Evolutionary conservation across 495 filamentous ascomycete genomes (phyloP).

Genomic region (Annulohypoxylon nitens): DNA sequence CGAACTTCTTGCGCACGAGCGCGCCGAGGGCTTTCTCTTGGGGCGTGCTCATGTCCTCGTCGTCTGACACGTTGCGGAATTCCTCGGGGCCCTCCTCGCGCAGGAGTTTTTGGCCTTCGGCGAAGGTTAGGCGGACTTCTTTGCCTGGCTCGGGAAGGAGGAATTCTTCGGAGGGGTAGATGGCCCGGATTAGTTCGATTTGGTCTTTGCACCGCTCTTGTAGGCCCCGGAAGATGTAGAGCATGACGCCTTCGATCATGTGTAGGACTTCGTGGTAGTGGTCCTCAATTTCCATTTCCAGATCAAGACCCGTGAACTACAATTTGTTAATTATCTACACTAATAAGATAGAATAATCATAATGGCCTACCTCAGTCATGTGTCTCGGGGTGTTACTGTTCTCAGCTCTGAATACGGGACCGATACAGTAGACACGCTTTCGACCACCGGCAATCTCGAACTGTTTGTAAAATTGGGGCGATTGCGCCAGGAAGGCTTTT

Average conservation of each 20-base stretch:
- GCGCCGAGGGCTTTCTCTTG: slow-evolving; percentile 92
- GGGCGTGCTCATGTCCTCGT: slow-evolving; percentile 84
- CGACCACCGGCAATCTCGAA: slow-evolving; percentile 94
- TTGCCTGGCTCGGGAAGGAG: slow-evolving; percentile 73
- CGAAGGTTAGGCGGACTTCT: slow-evolving; percentile 85
- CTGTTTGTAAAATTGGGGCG: slow-evolving; percentile 95
- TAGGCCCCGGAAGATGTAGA: slow-evolving; percentile 87
- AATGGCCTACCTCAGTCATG: slow-evolving; percentile 77
- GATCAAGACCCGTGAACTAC: slow-evolving; percentile 92
- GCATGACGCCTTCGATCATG: slow-evolving; percentile 84
- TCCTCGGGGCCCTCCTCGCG: slow-evolving; percentile 83
- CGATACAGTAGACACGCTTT: slow-evolving; percentile 89
- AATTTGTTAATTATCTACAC: slow-evolving; percentile 1
- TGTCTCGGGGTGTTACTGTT: slow-evolving; percentile 97
- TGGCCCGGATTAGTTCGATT: slow-evolving; percentile 75
- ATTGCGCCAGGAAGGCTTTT: slow-evolving; percentile 85
- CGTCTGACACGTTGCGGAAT: slow-evolving; percentile 73
- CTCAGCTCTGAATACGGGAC: slow-evolving; percentile 94
- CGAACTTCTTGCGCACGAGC: slow-evolving; percentile 85
- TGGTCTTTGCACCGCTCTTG: slow-evolving; percentile 75
- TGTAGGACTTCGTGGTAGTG: slow-evolving; percentile 89
- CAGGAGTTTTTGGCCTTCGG: slow-evolving; percentile 84
- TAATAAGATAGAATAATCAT: neutral
- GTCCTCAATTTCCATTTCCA: slow-evolving; percentile 93
- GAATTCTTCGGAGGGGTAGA: slow-evolving; percentile 67